These are phyloP conservation scores for Macrolepiota fuliginosa DNA, from an alignment of 768 basidiomycete species.

Conservation along the genomic window DNA sequence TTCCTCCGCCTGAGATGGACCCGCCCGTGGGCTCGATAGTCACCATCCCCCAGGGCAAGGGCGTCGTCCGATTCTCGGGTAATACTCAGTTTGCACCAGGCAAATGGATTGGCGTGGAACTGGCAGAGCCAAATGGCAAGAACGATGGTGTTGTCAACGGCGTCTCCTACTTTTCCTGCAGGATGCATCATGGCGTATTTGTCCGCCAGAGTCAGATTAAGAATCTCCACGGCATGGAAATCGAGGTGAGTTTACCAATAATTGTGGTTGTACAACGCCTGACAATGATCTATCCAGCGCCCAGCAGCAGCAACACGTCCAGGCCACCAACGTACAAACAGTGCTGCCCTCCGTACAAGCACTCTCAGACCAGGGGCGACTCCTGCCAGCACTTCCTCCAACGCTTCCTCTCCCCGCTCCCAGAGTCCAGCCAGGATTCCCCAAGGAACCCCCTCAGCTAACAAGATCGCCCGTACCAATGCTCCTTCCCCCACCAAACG, in stretches of 20 bases:
- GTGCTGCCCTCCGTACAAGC: conserved; percentile 37
- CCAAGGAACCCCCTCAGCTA: conserved; percentile 21
- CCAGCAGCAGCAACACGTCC: conserved; percentile 22
- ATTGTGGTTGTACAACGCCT: background rate
- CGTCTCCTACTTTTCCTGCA: conserved; percentile 78
- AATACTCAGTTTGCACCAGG: conserved; percentile 81
- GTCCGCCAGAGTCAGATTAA: conserved; percentile 85
- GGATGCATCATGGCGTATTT: conserved; percentile 79
- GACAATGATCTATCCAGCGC: conserved; percentile 16
- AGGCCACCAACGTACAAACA: conserved; percentile 65
- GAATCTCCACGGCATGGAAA: conserved; percentile 47
- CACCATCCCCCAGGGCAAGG: conserved; percentile 75
- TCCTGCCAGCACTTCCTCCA: conserved; percentile 30
- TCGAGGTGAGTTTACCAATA: conserved; percentile 25
- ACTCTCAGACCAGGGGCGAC: conserved; percentile 28
- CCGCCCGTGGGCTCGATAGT: conserved; percentile 69
- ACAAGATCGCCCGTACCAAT: conserved; percentile 15
- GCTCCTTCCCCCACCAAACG: conserved; percentile 60
- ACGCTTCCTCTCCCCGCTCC: conserved; percentile 61
- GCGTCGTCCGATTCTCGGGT: conserved; percentile 85
- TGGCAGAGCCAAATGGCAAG: conserved; percentile 84
- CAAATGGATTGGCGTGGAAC: conserved; percentile 94
- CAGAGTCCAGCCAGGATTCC: conserved; percentile 48
- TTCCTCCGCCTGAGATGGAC: conserved; percentile 18
- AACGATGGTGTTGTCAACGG: conserved; percentile 91